These are phyloP conservation scores for Phytophthora melonis DNA, from an alignment of 352 stramenopile species.

Conservation along the genomic window DNA sequence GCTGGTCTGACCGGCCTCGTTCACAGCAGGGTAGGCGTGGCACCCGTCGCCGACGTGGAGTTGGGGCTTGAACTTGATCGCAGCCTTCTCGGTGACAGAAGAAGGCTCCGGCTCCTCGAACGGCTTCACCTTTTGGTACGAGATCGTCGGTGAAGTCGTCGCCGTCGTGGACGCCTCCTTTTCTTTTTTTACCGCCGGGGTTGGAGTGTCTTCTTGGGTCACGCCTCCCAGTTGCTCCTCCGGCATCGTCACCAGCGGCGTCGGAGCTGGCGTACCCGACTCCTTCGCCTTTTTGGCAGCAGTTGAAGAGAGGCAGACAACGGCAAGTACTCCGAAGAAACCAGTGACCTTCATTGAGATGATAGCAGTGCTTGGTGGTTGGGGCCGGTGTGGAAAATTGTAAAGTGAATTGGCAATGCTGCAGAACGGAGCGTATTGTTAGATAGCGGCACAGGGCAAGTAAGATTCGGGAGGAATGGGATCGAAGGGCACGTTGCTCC, in stretches of 20 bases:
- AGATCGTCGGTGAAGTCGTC: neutral
- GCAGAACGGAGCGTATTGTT: neutral
- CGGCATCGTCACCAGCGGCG: neutral
- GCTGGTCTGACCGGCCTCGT: constrained; percentile 24
- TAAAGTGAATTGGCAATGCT: neutral
- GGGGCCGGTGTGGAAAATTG: neutral
- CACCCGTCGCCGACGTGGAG: constrained; percentile 19
- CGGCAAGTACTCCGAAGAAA: neutral
- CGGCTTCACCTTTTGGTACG: constrained; percentile 16
- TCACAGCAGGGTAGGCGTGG: constrained; percentile 29
- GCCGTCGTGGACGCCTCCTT: neutral
- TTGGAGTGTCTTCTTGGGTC: neutral
- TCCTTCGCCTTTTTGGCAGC: neutral
- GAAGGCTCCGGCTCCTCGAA: constrained; percentile 15
- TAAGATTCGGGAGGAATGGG: no score
- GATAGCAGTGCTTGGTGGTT: neutral
- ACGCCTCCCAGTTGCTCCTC: neutral
- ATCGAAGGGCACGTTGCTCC: no score
- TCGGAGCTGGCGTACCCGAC: neutral
- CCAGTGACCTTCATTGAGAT: neutral
- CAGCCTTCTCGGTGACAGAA: constrained; percentile 25
- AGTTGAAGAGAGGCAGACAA: neutral
- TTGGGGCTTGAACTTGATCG: constrained; percentile 22
- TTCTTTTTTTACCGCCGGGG: neutral
- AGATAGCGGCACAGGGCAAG: no score